Percentiles rank a stretch among this genome's conserved stretches.
Evolutionary conservation across 192 early-diverging fungal genomes (phyloP).

Genomic region (Glomus cerebriforme): DNA sequence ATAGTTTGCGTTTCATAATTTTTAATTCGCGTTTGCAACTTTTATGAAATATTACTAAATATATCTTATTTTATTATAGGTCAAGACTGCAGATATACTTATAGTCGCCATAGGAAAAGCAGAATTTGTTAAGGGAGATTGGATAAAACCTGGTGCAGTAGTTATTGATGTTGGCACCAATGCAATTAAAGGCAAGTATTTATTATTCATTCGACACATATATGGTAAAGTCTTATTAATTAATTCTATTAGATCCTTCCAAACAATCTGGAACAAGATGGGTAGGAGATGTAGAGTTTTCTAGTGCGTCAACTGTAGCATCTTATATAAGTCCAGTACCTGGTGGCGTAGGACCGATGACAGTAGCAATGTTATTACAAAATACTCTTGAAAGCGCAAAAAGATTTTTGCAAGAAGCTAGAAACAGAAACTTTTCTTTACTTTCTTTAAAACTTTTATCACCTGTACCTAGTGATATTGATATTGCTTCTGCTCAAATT

Average conservation of each 20-base stretch:
- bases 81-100: constrained; percentile 81
- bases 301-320: constrained; percentile 67
- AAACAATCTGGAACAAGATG: constrained; percentile 93
- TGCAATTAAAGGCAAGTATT: constrained; percentile 61
- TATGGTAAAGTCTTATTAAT: neutral
- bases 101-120: constrained; percentile 86
- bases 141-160: constrained; percentile 91
- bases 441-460: constrained; percentile 64
- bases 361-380: constrained; percentile 94
- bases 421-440: constrained; percentile 50
- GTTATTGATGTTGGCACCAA: constrained; percentile 99
- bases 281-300: constrained; percentile 94
- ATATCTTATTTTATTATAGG: constrained; percentile 28
- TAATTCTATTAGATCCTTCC: constrained; percentile 61
- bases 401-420: constrained; percentile 63
- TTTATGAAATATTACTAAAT: neutral
- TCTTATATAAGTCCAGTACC: constrained; percentile 93
- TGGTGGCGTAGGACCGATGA: constrained; percentile 99
- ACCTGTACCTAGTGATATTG: constrained; percentile 95
- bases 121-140: constrained; percentile 84
- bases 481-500: constrained; percentile 85
- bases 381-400: constrained; percentile 84
- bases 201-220: neutral
- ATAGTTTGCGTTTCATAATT: constrained; percentile 56
- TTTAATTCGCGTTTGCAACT: neutral